These are phyloP conservation scores for Auxenochlorella protothecoides DNA, from an alignment of 139 green algal species.

Conservation along the genomic window DNA sequence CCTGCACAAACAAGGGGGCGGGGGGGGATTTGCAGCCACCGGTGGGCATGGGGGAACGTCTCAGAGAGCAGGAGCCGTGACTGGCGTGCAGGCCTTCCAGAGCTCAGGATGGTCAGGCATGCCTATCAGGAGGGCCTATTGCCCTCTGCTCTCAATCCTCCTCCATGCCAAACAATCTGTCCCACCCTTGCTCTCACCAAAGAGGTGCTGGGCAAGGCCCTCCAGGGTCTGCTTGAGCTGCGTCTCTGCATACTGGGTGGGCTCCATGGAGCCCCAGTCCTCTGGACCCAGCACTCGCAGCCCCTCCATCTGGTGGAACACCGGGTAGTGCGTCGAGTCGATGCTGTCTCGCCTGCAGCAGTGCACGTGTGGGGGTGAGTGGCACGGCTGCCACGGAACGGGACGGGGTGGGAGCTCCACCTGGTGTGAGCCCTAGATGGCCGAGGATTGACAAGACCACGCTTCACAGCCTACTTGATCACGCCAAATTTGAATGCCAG, in stretches of 20 bases:
- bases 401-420: background rate
- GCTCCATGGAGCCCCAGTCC: slow-evolving; percentile 51
- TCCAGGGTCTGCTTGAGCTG: slow-evolving; percentile 90
- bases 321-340: slow-evolving; percentile 97
- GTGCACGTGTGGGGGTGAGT: too few species aligned
- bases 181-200: slow-evolving; percentile 33
- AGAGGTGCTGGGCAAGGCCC: slow-evolving; percentile 78
- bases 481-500: too few species aligned
- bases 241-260: slow-evolving; percentile 18
- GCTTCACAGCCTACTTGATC: too few species aligned
- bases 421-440: background rate
- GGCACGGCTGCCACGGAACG: background rate
- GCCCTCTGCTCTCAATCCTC: too few species aligned
- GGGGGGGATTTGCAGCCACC: background rate
- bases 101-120: too few species aligned
- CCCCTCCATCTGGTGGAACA: slow-evolving; percentile 99
- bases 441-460: too few species aligned
- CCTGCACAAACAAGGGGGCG: slow-evolving; percentile 10
- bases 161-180: too few species aligned
- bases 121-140: too few species aligned
- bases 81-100: too few species aligned
- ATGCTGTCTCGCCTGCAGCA: slow-evolving; percentile 75
- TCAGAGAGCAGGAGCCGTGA: too few species aligned
- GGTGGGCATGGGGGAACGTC: too few species aligned
- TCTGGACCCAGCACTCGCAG: slow-evolving; percentile 31